phyloP scores from a whole-genome alignment of 768 basidiomycete genomes.

The Wakefieldia striispora region DNA sequence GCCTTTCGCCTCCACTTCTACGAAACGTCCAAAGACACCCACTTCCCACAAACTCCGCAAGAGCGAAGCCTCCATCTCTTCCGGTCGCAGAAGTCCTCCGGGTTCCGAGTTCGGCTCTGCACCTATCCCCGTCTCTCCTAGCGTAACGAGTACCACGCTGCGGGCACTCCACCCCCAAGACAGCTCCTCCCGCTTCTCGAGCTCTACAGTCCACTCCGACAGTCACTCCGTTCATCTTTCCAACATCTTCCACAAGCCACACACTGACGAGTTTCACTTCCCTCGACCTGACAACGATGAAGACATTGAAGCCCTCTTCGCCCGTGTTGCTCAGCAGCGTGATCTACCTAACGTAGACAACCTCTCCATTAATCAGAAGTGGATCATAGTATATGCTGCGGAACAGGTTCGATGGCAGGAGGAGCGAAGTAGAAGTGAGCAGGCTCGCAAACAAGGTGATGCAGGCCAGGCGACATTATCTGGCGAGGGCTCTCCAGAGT shows the following conservation, averaged over 20 bases:
- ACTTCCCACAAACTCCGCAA: conserved; percentile 36
- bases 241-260: conserved; percentile 53
- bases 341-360: conserved; percentile 59
- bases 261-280: conserved; percentile 63
- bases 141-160: conserved; percentile 34
- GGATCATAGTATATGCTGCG: conserved; percentile 84
- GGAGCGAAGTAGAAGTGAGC: conserved; percentile 62
- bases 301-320: conserved; percentile 79
- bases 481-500: conserved; percentile 78
- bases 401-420: conserved; percentile 79
- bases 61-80: conserved; percentile 58
- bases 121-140: conserved; percentile 32
- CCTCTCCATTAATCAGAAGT: conserved; percentile 81
- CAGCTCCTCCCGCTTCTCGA: conserved; percentile 58
- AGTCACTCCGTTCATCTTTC: conserved; percentile 43
- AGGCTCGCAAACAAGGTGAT: conserved; percentile 58
- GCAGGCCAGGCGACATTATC: conserved; percentile 51
- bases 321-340: conserved; percentile 69
- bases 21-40: conserved; percentile 34
- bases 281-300: conserved; percentile 73
- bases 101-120: conserved; percentile 53
- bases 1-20: conserved; percentile 38
- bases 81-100: conserved; percentile 48
- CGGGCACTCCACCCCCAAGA: conserved; percentile 61
- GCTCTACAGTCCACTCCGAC: conserved; percentile 41